Conservation (phyloP, 2,329 filamentous ascomycete species). For the Aspergillus sojae region DNA sequence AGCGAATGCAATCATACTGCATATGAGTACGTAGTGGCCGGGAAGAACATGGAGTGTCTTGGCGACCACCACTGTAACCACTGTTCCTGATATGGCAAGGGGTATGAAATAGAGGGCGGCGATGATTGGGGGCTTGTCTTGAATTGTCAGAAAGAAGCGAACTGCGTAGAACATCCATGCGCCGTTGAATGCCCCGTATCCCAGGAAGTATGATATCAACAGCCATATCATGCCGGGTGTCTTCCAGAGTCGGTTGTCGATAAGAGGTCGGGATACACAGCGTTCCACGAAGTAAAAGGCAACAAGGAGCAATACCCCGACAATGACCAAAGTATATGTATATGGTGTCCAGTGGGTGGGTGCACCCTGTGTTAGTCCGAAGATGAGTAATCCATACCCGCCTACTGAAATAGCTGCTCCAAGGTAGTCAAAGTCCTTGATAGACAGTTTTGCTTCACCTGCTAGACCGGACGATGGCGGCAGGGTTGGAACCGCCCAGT, state of each 20-base stretch:
- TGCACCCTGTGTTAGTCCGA: constrained; percentile 56
- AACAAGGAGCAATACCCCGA: constrained; percentile 48
- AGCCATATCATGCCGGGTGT: constrained; percentile 42
- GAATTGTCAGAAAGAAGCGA: constrained; percentile 37
- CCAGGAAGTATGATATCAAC: constrained; percentile 44
- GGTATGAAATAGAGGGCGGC: constrained; percentile 41
- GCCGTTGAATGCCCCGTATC: constrained; percentile 45
- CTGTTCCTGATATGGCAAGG: constrained; percentile 4
- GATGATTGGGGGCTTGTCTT: constrained; percentile 39
- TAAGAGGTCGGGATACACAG: constrained; percentile 44
- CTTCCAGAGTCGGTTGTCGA: constrained; percentile 46
- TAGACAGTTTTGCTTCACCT: background rate
- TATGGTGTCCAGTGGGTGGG: constrained; percentile 52
- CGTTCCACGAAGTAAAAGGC: constrained; percentile 51
- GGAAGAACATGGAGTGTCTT: constrained; percentile 10
- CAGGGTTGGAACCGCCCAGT: background rate
- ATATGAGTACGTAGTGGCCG: constrained; percentile 7
- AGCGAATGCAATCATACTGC: constrained; percentile 1
- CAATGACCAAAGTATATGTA: constrained; percentile 49
- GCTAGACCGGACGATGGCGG: background rate
- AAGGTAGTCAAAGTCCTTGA: constrained; percentile 5
- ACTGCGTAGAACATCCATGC: constrained; percentile 40
- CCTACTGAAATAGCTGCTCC: background rate
- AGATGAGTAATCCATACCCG: constrained; percentile 47
- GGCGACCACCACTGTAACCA: constrained; percentile 3